A percentile compares a stretch with the other conserved stretches of the same genome.
phyloP scores from a whole-genome alignment of 495 filamentous ascomycete genomes.

The Lepidopterella palustris region DNA sequence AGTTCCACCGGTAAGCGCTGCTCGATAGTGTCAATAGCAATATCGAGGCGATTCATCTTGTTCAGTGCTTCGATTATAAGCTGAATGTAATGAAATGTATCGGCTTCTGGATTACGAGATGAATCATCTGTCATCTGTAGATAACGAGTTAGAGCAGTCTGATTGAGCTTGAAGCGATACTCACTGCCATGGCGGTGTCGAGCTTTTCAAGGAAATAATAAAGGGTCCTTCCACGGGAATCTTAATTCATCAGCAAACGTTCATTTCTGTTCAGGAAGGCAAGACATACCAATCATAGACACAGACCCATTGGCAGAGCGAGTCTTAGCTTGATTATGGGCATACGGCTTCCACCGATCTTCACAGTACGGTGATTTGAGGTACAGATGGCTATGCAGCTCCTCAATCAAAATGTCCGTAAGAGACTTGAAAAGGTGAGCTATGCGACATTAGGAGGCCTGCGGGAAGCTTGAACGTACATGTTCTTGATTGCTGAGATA shows the following conservation, averaged over 20 bases:
- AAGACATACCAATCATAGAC: background rate
- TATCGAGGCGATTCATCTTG: constrained; percentile 75
- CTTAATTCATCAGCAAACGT: background rate
- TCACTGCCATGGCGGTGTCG: constrained; percentile 53
- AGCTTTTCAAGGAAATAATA: constrained; percentile 73
- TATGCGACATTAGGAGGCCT: background rate
- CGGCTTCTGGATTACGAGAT: constrained; percentile 86
- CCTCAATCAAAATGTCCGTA: constrained; percentile 91
- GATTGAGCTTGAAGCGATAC: constrained; percentile 4
- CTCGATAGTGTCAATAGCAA: constrained; percentile 82
- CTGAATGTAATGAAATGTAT: constrained; percentile 88
- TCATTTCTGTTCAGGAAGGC: background rate
- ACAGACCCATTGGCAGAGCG: constrained; percentile 13
- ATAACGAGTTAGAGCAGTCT: background rate
- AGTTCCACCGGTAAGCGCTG: constrained; percentile 91
- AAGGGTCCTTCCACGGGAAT: constrained; percentile 55
- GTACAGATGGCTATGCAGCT: constrained; percentile 94
- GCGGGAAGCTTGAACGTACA: background rate
- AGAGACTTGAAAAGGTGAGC: constrained; percentile 46
- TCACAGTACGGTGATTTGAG: constrained; percentile 95
- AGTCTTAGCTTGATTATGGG: constrained; percentile 28
- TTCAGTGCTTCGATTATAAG: constrained; percentile 84
- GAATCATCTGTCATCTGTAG: constrained; percentile 72
- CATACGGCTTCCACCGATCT: constrained; percentile 78
- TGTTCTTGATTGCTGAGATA: constrained; percentile 88